Evolutionary conservation across 192 early-diverging fungal genomes (phyloP), one percentile per base, ranked within the genome.

Genomic region (Coemansia biformis): DNA sequence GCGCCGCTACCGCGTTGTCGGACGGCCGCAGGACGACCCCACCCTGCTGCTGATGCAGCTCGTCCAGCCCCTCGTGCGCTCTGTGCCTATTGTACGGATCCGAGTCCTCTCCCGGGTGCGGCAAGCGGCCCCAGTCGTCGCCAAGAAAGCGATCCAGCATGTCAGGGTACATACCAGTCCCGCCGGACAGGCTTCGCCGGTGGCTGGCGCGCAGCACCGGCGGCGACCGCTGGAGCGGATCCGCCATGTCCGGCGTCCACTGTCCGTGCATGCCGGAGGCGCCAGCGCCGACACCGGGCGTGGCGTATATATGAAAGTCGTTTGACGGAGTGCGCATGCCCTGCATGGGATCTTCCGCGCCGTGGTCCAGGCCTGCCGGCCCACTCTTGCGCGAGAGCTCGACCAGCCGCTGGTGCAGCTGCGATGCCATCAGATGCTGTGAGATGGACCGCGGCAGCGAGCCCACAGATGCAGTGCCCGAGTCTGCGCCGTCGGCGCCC

Each of bases 1-100:
- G 87, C 3, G 90, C 91, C 6, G 91, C 85, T n/a, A 88, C 77
- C 2, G 83, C 75, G 58, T 90, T 83, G 64, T 90, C 79, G 11
- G 81, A 68, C n/a, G 86, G 87, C 26, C 81, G 63, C n/a, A 89
- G 48, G 7, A 84, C 63, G 18, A 85, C 74, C n/a, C 71, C 71
- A 16, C 40, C 41, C 36, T 40, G 75, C n/a, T n/a, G 24, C 24
- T 6, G 24, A 26, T 26, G 3, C 59, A 28, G 67, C 39, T 55
- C 59, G 15, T 51, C 48, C 31, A 51, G 29, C 32, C 24, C 44
- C 11, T 38, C 51, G 24, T 49, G 31, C 46, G 54, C 47, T 5
- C 42, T 45, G 2, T 54, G 24, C 53, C 21, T 40, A 48, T 21
- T 38, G 52, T 38, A 19, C 22, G 28, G 48, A 35, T 33, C 29